phyloP scores from a whole-genome alignment of 1,284 basidiomycete genomes.

The Neonothopanus nambi region DNA sequence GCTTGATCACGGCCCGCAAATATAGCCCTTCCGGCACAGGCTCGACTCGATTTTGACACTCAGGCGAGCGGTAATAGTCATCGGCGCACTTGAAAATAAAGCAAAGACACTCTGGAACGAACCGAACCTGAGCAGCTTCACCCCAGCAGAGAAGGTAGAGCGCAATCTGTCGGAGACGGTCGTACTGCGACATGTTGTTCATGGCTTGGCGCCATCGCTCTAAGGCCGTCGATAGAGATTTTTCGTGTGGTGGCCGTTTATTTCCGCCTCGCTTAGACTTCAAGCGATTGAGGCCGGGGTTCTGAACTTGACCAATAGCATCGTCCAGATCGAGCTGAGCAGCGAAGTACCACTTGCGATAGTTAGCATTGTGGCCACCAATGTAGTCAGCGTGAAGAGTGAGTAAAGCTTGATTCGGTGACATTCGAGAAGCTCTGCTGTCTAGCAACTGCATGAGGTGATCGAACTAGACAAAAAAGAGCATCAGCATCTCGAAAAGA shows the following conservation, averaged over 20 bases:
- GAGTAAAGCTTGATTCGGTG: constrained; percentile 91
- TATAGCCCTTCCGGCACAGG: constrained; percentile 96
- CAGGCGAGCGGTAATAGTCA: constrained; percentile 99
- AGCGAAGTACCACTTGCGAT: constrained; percentile 99
- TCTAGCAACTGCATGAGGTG: constrained; percentile 98
- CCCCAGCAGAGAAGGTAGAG: constrained; percentile 98
- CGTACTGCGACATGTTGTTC: constrained; percentile 99
- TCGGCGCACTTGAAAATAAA: constrained; percentile 99
- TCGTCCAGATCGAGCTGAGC: constrained; percentile 99
- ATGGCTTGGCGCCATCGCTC: constrained; percentile 97
- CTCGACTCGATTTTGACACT: constrained; percentile 93
- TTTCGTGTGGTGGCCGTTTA: constrained; percentile 61
- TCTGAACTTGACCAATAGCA: constrained; percentile 91
- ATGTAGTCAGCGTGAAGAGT: constrained; percentile 99
- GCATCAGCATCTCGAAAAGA: constrained; percentile 16
- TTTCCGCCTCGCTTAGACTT: constrained; percentile 59
- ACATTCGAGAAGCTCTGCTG: constrained; percentile 96
- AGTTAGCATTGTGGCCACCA: constrained; percentile 95
- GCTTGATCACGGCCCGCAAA: constrained; percentile 88
- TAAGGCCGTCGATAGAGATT: constrained; percentile 86
- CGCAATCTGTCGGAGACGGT: constrained; percentile 94
- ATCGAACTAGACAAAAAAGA: constrained; percentile 74
- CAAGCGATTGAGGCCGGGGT: constrained; percentile 85
- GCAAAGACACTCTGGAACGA: constrained; percentile 95
- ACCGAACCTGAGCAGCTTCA: constrained; percentile 98